Base-by-base conservation (phyloP, 148 eudicot species). In the Silene uniflora region DNA sequence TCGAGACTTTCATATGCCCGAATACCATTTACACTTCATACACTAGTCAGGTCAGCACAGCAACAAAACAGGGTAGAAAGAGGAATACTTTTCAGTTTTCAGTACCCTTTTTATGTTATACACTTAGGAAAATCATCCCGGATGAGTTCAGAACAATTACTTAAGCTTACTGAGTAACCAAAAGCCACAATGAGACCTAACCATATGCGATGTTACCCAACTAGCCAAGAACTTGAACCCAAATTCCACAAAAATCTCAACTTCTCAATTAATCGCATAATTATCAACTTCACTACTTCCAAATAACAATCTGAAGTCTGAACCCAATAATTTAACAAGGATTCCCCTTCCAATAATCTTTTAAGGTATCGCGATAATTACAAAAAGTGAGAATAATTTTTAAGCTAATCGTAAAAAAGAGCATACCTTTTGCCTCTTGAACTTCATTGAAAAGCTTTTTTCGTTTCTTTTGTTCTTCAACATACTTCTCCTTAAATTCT, bases 391-490 rank as follows among this genome's bases (percentile, higher is more conserved):
- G 18, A 18, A 24, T 63, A 12, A 16, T 23, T 25, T 47, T 54
- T 75, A 44, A 75, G 63, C 22, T 71, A 46, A 25, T 13, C 25
- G 69, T 58, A 21, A 46, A 27, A 54, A 54, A n/a, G 71, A 72
- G 46, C 83, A 75, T 81, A 82, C 98, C 98, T 89, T 94, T 94
- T 39, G 97, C 86, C 82, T 94, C 97, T 78, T 94, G 92, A 75
- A 94, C 84, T 84, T 91, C 81, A 73, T 94, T 94, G 77, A 77
- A 86, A 61, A 91, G 88, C 90, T 90, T 90, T 79, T 91, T 89
- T 80, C 98, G 85, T 88, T 87, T 90, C 76, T 74, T 87, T 81
- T 92, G 98, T 84, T 95, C 98, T 75, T 95, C 98, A 76, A 85
- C 83, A 80, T 95, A 92, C 85, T 90, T 95, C 78, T 84, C 79